Evolutionary conservation across 805 yeast genomes (phyloP).

Genomic region (Ogataea ramenticola): DNA sequence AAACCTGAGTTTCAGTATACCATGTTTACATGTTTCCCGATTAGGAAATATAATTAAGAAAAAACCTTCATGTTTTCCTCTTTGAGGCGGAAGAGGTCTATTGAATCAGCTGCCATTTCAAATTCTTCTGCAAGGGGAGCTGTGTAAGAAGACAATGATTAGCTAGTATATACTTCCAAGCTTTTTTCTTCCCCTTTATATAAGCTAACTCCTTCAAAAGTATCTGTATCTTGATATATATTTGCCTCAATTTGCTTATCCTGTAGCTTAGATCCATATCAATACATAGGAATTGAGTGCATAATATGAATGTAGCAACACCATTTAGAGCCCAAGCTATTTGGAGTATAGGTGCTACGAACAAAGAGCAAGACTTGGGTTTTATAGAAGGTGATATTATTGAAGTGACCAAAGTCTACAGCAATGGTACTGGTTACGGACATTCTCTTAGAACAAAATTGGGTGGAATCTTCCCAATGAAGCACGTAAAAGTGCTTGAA

Average conservation of each 20-base stretch:
- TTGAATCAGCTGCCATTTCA: too few species aligned
- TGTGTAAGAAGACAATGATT: too few species aligned
- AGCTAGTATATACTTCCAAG: too few species aligned
- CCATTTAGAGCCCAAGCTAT: constrained; percentile 43
- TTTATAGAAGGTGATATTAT: constrained; percentile 90
- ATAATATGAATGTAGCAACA: constrained; percentile 2
- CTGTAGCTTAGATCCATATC: too few species aligned
- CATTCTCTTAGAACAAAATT: constrained; percentile 69
- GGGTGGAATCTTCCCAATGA: constrained; percentile 81
- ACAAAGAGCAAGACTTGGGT: constrained; percentile 75
- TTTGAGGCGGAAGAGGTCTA: too few species aligned
- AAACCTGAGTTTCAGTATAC: too few species aligned
- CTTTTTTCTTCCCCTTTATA: too few species aligned
- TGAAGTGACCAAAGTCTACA: constrained; percentile 61
- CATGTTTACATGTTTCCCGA: constrained; percentile 7
- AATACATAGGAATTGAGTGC: too few species aligned
- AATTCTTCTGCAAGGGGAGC: too few species aligned
- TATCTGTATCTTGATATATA: too few species aligned
- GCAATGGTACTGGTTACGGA: constrained; percentile 96
- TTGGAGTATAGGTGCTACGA: constrained; percentile 92
- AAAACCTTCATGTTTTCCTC: not conserved
- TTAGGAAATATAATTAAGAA: constrained; percentile 1
- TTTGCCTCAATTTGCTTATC: too few species aligned
- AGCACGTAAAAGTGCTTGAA: constrained; percentile 62
- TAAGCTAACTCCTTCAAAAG: too few species aligned